Base-by-base conservation (phyloP, 2,329 filamentous ascomycete species). In the Venturia pyrina region DNA sequence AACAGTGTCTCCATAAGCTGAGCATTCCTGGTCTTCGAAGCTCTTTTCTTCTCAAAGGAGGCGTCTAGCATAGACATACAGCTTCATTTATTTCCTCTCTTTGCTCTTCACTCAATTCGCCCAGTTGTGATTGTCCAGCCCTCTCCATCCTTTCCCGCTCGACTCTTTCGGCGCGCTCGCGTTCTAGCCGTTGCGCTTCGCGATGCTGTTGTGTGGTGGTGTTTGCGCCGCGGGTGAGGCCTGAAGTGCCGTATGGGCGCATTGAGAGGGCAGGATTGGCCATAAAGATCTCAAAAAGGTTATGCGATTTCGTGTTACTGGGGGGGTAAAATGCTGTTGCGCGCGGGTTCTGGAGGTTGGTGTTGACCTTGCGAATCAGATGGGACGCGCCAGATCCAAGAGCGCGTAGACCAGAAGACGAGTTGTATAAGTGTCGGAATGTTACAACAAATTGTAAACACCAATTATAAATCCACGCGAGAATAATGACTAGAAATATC, bases 31-130 rank as follows among this genome's bases (percentile, higher is more conserved):
- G 11, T 64, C 62, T 24, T 63, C 37, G 68, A 56, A 46, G 28
- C 60, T 46, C 34, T 32, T 21, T 7, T 44, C 24, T 43, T 65
- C 15, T 28, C 28, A 28, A 2, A 5, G 61, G 15, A 21, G 21
- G 6, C 10, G 34, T 40, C 13, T n/a, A 43, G 40, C 3, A 43
- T 50, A 3, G 5, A 82, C 88, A 74, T 84, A 96, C 91, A 69
- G 93, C 93, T 82, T 97, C 93, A 75, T 91, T 91, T 69, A 97
- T 93, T 77, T 97, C 93, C 73, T 96, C 91, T 70, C 89, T 85
- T 76, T 97, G 93, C 77, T 97, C 93, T 73, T 97, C 93, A 24
- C 87, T 88, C 70, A 98, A 76, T 56, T 82, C 78, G 62, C 80
- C 82, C 61, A 87, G 72, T 44, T 79, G 78, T 72, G 79, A 74